Conservation (phyloP, 805 yeast genomes). For the Candida xiaguanensis region DNA sequence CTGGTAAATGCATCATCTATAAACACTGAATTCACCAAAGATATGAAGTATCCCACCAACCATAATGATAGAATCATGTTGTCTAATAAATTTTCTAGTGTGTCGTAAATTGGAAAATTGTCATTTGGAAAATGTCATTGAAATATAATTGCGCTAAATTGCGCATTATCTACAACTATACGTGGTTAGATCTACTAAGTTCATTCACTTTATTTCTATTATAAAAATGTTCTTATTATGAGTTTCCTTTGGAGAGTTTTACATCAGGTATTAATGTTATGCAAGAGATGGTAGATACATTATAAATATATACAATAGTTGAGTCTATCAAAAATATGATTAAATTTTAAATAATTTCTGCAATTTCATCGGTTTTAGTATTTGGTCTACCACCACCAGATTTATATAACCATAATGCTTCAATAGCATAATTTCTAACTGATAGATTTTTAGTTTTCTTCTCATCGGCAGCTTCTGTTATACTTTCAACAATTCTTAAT, state of each 20-base stretch:
- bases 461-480: slow-evolving; percentile 69
- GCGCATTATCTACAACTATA: too few relatives aligned
- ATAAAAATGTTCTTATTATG: too few relatives aligned
- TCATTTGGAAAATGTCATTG: neutral
- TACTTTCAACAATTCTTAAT: slow-evolving; percentile 57
- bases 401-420: slow-evolving; percentile 89
- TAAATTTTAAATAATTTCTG: slow-evolving; percentile 10
- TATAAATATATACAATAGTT: too few relatives aligned
- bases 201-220: too few relatives aligned
- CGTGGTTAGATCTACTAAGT: too few relatives aligned
- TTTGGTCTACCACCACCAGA: slow-evolving; percentile 41
- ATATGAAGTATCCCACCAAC: slow-evolving; percentile 1
- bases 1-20: slow-evolving; percentile 11
- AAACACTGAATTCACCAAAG: slow-evolving; percentile 4
- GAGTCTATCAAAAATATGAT: slow-evolving; percentile 1
- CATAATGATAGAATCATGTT: slow-evolving; percentile 4
- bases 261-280: too few relatives aligned
- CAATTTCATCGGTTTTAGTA: slow-evolving; percentile 17
- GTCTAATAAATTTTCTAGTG: neutral
- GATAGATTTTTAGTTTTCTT: slow-evolving; percentile 59
- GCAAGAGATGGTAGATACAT: too few relatives aligned
- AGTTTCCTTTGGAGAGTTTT: too few relatives aligned
- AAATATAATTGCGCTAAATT: too few relatives aligned
- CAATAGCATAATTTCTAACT: slow-evolving; percentile 78
- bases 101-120: neutral